phyloP scores from a whole-genome alignment of 208 protist genomes.

The Leishmania martiniquensis region DNA sequence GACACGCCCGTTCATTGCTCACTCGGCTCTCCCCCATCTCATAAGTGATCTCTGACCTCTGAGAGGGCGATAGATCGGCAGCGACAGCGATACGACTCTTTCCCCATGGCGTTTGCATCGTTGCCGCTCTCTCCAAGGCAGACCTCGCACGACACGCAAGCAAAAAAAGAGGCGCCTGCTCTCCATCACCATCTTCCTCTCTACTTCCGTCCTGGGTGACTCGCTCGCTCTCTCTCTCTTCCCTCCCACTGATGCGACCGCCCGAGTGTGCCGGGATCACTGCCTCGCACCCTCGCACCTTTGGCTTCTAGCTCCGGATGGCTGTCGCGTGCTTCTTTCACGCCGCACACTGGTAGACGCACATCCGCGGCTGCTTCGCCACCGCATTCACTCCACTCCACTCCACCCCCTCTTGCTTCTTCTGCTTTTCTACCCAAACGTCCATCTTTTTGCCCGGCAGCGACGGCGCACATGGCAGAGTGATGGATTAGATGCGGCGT shows the following conservation, averaged over 20 bases:
- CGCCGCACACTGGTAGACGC: too few relatives aligned
- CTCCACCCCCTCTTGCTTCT: too few relatives aligned
- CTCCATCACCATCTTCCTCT: background rate
- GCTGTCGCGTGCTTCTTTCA: too few relatives aligned
- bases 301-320: too few relatives aligned
- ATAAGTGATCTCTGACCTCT: background rate
- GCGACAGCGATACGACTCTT: background rate
- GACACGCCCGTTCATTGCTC: background rate
- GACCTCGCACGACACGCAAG: background rate
- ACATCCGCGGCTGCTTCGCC: too few relatives aligned
- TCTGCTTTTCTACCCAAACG: too few relatives aligned
- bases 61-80: background rate
- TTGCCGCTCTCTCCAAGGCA: background rate
- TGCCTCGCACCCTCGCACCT: too few relatives aligned
- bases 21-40: background rate
- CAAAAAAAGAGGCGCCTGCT: background rate
- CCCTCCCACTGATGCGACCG: background rate
- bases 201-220: background rate
- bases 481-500: too few relatives aligned
- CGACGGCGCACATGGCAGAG: too few relatives aligned
- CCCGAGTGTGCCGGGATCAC: too few relatives aligned
- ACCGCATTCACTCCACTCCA: too few relatives aligned
- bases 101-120: background rate
- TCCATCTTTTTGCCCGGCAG: too few relatives aligned
- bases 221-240: background rate